phyloP scores from a whole-genome alignment of 805 yeast species.

The Cyberlindnera subsufficiens region DNA sequence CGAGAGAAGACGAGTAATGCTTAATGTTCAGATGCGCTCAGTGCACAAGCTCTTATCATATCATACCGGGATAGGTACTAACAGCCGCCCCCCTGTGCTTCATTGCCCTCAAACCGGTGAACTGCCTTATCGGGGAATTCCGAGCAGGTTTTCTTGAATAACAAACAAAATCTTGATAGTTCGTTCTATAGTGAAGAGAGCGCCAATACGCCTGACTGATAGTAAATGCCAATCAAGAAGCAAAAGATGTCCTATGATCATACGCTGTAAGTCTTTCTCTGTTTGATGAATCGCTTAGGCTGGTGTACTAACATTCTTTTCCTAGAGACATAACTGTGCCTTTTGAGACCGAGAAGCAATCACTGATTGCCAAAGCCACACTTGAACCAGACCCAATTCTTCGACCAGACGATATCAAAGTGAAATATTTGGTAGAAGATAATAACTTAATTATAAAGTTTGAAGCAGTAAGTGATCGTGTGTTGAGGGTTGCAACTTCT shows the following conservation, averaged over 20 bases:
- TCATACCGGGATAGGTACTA: too few relatives aligned
- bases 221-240: constrained; percentile 4
- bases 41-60: too few relatives aligned
- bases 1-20: background rate
- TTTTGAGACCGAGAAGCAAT: constrained; percentile 52
- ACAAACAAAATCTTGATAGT: too few relatives aligned
- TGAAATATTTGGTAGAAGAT: constrained; percentile 34
- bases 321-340: constrained; percentile 52
- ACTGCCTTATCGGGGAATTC: too few relatives aligned
- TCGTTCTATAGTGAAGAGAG: too few relatives aligned
- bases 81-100: too few relatives aligned
- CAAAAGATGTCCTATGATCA: constrained; percentile 14
- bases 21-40: background rate
- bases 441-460: constrained; percentile 40
- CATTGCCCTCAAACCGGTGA: too few relatives aligned
- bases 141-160: too few relatives aligned
- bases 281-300: too few relatives aligned
- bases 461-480: constrained; percentile 62
- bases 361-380: constrained; percentile 54
- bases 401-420: constrained; percentile 58
- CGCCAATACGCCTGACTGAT: too few relatives aligned
- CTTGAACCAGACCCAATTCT: constrained; percentile 78
- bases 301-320: background rate
- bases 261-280: constrained; percentile 9
- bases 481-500: constrained; percentile 79